Conservation (phyloP, 148 eudicot genomes). For the Dysphania ambrosioides region DNA sequence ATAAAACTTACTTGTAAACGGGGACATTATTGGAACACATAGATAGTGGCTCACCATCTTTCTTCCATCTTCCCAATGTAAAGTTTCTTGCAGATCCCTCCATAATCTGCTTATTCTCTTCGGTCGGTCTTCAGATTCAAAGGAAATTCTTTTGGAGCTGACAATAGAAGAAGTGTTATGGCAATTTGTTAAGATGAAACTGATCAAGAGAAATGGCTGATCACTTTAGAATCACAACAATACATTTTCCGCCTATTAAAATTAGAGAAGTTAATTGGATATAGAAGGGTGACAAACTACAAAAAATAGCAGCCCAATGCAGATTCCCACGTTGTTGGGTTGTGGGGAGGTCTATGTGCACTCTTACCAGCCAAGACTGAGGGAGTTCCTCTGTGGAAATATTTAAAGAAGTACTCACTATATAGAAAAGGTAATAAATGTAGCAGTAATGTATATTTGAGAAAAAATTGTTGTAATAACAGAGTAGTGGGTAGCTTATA, state of each 20-base stretch:
- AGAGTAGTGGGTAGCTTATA: too few species aligned
- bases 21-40: neutral
- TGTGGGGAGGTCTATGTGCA: neutral
- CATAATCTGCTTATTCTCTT: neutral
- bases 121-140: neutral
- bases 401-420: neutral
- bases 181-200: neutral
- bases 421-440: neutral
- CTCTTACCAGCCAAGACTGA: neutral
- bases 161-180: neutral
- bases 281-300: neutral
- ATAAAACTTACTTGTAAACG: neutral
- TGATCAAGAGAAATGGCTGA: neutral
- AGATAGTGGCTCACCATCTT: neutral
- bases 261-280: neutral
- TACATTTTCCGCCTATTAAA: neutral
- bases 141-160: neutral
- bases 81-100: too few species aligned
- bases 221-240: neutral
- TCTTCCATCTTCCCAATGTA: neutral
- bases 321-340: neutral
- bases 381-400: neutral
- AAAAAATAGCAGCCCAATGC: neutral
- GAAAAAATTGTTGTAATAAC: too few species aligned
- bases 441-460: too few species aligned